phyloP scores from a whole-genome alignment of 352 stramenopile genomes.

The Phytophthora sojae region DNA sequence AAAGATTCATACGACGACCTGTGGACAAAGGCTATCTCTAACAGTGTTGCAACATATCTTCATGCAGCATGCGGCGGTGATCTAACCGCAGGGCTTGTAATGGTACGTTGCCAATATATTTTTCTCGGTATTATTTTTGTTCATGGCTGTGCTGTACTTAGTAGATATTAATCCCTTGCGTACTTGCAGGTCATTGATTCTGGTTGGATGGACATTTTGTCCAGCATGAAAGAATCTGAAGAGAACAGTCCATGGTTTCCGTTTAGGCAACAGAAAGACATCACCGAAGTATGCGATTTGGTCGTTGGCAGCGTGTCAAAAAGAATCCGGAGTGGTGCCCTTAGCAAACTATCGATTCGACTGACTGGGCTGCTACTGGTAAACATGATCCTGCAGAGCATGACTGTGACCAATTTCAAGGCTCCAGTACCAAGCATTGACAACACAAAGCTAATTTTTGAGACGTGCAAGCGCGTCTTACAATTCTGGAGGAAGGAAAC shows the following conservation, averaged over 20 bases:
- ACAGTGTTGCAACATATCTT: conserved; percentile 29
- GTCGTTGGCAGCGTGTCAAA: conserved; percentile 29
- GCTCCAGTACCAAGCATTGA: background rate
- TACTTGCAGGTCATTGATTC: conserved; percentile 16
- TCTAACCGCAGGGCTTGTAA: conserved; percentile 16
- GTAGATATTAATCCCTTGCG: background rate
- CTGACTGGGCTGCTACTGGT: conserved; percentile 14
- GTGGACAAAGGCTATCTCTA: conserved; percentile 18
- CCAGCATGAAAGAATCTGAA: conserved; percentile 6
- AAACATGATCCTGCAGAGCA: conserved; percentile 22
- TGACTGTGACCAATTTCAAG: conserved; percentile 3
- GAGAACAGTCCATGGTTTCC: conserved; percentile 49
- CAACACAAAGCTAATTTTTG: conserved; percentile 11
- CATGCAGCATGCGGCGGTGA: conserved; percentile 10
- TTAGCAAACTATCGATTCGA: background rate
- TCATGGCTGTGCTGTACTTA: no score
- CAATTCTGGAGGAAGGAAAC: conserved; percentile 1
- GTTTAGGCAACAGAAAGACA: conserved; percentile 41
- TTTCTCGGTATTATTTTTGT: conserved; percentile 2
- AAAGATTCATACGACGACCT: conserved; percentile 2
- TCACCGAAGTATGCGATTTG: conserved; percentile 25
- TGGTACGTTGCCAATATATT: conserved; percentile 14
- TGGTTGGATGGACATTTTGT: conserved; percentile 13
- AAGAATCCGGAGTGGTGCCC: conserved; percentile 1
- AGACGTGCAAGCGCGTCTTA: conserved; percentile 20